phyloP scores from a whole-genome alignment of 441 rosid genomes.

The Hura crepitans region DNA sequence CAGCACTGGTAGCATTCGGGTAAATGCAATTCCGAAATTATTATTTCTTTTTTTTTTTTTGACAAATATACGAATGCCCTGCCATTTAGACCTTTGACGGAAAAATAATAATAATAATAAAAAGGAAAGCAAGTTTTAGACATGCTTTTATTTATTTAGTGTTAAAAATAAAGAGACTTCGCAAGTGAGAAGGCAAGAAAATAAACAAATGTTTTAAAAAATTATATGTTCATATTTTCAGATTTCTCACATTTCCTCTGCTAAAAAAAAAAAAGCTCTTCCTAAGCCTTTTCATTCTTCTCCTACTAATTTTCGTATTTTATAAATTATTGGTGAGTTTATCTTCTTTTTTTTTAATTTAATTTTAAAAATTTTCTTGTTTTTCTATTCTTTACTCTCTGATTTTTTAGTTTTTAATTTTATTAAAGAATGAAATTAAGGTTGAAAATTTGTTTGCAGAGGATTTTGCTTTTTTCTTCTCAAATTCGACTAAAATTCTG shows the following conservation, averaged over 20 bases:
- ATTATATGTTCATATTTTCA: constrained; percentile 9
- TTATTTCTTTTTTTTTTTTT: not conserved
- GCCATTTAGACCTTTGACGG: too few relatives aligned
- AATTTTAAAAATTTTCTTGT: constrained; percentile 4
- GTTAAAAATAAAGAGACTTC: not conserved
- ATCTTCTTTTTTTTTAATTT: constrained; percentile 19
- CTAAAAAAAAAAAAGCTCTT: constrained; percentile 18
- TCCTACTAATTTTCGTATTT: constrained; percentile 26
- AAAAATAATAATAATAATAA: too few relatives aligned
- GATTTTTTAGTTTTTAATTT: constrained; percentile 22
- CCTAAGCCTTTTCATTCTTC: constrained; percentile 14
- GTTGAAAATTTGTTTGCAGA: constrained; percentile 19
- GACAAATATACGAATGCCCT: too few relatives aligned
- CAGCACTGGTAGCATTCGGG: constrained; percentile 2
- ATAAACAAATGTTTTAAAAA: not conserved
- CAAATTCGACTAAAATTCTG: constrained; percentile 14
- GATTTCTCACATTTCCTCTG: constrained; percentile 29
- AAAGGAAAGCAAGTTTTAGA: too few relatives aligned
- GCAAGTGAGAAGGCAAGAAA: constrained; percentile 11
- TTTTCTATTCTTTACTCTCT: constrained; percentile 15
- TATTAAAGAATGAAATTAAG: constrained; percentile 8
- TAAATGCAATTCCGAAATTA: constrained; percentile 14
- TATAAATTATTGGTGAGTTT: constrained; percentile 45
- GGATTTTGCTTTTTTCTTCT: constrained; percentile 12
- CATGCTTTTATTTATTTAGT: not conserved